Base-by-base conservation (phyloP, 1,284 basidiomycete species). In the Ustilago cynodontis region DNA sequence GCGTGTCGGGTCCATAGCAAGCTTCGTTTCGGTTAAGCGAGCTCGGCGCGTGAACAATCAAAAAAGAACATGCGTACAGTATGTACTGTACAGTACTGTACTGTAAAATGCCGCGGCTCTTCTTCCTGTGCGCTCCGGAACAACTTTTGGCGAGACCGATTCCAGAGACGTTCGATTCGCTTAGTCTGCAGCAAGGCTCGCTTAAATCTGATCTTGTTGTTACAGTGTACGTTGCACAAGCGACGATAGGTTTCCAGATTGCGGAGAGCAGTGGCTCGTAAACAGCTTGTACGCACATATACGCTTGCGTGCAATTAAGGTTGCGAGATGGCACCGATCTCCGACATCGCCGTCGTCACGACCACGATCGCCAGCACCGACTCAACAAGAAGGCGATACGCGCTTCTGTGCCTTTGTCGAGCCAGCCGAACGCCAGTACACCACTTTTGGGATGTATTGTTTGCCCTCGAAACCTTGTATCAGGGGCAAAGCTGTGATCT, bases 111-210 rank as follows among this genome's bases (percentile, higher is more conserved):
- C 62, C 55, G n/a, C n/a, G 62, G 22, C 24, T n/a, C 47, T 49
- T 6, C 13, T 16, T 11, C 20, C 47, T 8, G 16, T 14, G 9
- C 22, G 24, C 47, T 16, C 56, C 43, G 43, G 41, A 58, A 59
- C 33, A 59, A 59, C 57, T 50, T 39, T 49, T 28, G 16, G 56
- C 57, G 56, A 65, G 52, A 33, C 41, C 39, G 51, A 53, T 35
- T 53, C 37, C 58, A 51, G 49, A 53, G 50, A 37, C 37, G 45
- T 59, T 51, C 35, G 11, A 60, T 41, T 56, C 37, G 26, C 28
- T 28, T 26, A 10, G 18, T 39, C n/a, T 18, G 41, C 20, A 43
- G 18, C n/a, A 43, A 16, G 6, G 29, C 57, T 59, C 57, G 57
- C 57, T 50, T 59, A 37, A n/a, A 3, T 29, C 20, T 51, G 18